Base-by-base conservation (phyloP, 2,329 filamentous ascomycete genomes). In the Cladosporium sp. region DNA sequence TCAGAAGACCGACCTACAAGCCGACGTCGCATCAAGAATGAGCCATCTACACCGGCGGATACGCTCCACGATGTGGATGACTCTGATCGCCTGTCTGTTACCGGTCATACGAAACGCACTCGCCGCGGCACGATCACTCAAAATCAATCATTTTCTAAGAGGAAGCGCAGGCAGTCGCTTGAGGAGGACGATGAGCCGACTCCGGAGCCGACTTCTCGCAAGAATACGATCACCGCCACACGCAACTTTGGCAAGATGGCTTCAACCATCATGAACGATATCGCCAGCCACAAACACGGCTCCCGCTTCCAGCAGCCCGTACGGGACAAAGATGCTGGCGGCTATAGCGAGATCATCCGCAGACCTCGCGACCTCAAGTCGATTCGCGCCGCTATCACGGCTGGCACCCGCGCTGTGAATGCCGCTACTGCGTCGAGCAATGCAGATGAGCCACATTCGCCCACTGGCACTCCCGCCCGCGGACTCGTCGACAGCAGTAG, bases 361-460 rank as follows among this genome's bases (percentile, higher is more conserved):
- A 80, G 81, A 26, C 82, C 83, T 10, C 83, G 84, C 60, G 81
- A 85, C 68, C 77, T 85, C 51, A 84, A 84, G 62, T 78, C 79
- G 3, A 85, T 85, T 67, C 79, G 80, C 64, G 77, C 80, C 41
- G 83, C 82, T 59, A 82, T 85, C 64, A 78, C 75, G 4, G 79
- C 78, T 2, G 83, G 83, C 5, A 75, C 76, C 5, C 88, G 87
- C 65, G 88, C 90, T 67, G 90, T 93, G 15, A 74, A 75, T 47
- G 78, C 80, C 2, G 59, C 59, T 15, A 78, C 79, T 2, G 18
- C 65, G 18, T 57, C 59, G 4, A 57, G 52, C 36, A 66, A 65
- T 21, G 65, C 68, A 5, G 54, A 59, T 54, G 68, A 66, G 32
- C 18, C 32, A n/a, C 52, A 55, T 14, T 64, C 59, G 15, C 66